Evolutionary conservation across 2,329 filamentous ascomycete species (phyloP).

Genomic region (Phialophora expanda): DNA sequence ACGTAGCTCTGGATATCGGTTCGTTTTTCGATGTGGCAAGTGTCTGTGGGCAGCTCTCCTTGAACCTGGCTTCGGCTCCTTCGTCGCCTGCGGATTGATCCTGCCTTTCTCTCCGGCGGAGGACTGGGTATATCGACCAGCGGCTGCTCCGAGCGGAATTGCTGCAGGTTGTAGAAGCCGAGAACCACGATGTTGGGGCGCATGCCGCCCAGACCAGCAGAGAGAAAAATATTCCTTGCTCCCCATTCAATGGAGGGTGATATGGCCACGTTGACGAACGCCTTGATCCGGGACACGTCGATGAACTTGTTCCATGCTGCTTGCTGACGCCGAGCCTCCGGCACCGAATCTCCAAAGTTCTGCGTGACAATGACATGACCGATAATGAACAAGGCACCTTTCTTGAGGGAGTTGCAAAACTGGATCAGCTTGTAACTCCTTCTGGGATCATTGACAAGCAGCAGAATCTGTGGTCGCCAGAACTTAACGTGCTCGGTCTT

Average conservation of each 20-base stretch:
- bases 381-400: constrained; percentile 81
- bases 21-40: constrained; percentile 69
- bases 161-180: constrained; percentile 79
- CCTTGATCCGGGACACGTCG: constrained; percentile 83
- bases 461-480: constrained; percentile 85
- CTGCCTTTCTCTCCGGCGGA: constrained; percentile 42
- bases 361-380: constrained; percentile 87
- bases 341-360: constrained; percentile 77
- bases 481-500: constrained; percentile 91
- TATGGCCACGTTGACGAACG: constrained; percentile 85
- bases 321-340: constrained; percentile 81
- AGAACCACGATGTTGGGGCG: constrained; percentile 83
- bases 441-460: constrained; percentile 83
- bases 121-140: constrained; percentile 62
- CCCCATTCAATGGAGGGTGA: constrained; percentile 85
- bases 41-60: constrained; percentile 69
- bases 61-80: constrained; percentile 48
- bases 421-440: constrained; percentile 82
- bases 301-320: constrained; percentile 85
- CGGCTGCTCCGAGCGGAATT: constrained; percentile 68
- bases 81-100: constrained; percentile 25
- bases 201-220: constrained; percentile 84
- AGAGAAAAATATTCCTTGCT: constrained; percentile 78
- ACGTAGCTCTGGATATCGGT: constrained; percentile 76
- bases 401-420: constrained; percentile 90